Conservation (phyloP, 169 alveolate species). For the Babesia sp. region DNA sequence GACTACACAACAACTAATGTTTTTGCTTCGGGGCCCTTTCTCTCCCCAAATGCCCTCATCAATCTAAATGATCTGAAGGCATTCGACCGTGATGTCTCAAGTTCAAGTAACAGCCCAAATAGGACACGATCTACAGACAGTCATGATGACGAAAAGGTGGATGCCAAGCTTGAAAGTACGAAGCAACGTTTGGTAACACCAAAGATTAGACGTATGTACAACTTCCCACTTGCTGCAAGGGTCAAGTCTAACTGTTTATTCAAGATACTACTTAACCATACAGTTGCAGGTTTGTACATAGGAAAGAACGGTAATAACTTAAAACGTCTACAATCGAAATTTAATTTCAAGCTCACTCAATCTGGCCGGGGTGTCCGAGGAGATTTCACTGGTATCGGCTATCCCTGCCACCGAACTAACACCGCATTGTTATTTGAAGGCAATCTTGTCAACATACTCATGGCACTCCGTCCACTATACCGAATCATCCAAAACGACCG, state of each 20-base stretch:
- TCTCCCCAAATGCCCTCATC: too few species aligned
- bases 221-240: slow-evolving; percentile 62
- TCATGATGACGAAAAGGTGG: not conserved
- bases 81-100: too few species aligned
- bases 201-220: not conserved
- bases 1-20: too few species aligned
- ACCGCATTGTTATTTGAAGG: slow-evolving; percentile 64
- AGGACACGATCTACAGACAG: not conserved
- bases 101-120: too few species aligned
- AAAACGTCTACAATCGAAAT: slow-evolving; percentile 36
- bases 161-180: not conserved
- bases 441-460: slow-evolving; percentile 46
- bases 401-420: slow-evolving; percentile 66
- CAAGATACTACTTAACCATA: slow-evolving; percentile 58
- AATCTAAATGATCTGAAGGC: too few species aligned
- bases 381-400: slow-evolving; percentile 65
- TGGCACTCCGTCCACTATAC: slow-evolving; percentile 63
- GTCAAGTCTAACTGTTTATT: slow-evolving; percentile 39
- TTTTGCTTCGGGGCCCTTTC: too few species aligned
- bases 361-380: slow-evolving; percentile 61
- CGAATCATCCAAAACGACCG: slow-evolving; percentile 56
- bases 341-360: slow-evolving; percentile 50
- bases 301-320: slow-evolving; percentile 62
- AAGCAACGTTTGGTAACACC: not conserved
- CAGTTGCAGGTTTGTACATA: slow-evolving; percentile 62